Base-by-base conservation (phyloP, 208 protist genomes). In the Kentomonas sorsogonicus region DNA sequence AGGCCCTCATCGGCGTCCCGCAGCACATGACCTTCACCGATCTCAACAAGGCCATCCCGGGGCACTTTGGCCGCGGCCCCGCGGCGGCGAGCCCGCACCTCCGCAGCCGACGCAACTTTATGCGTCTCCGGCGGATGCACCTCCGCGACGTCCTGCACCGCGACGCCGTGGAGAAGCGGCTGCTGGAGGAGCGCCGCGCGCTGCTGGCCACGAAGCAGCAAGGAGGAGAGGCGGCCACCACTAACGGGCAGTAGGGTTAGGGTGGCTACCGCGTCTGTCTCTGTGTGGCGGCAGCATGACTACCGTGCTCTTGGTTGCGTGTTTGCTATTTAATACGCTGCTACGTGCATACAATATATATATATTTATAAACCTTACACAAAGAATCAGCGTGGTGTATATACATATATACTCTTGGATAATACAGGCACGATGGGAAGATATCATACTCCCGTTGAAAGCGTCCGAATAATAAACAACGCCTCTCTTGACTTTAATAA, bases 111-210 rank as follows among this genome's bases (percentile, higher is more conserved):
- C 63, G 69, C 53, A 89, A 87, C 46, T 94, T 94, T 53, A 91
- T 89, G 79, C 67, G 58, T n/a, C 68, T 84, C 38, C 80, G 87
- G 5, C 77, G 81, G 0, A 89, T 91, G 83, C 72, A 83, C 0
- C 50, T 94, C 45, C 76, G 83, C 10, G 87, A 94, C 58, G 79
- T 94, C 23, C 71, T 91, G 60, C 78, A 91, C 57, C 80, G 87
- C 3, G 83, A 94, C 57, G 54, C 66, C 40, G 62, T 91, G 1
- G 83, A 94, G 63, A 74, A 84, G 73, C 66, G 60, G 16, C 48
- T 94, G 58, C 62, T 94, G 22, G 82, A 82, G 48, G 78, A 82
- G 60, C 78, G 77, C 0, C 26, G 63, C 33, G 63, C 54, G 30
- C 25, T 54, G 33, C 58, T 47, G 56, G 18, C 36, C 4, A 18